Percentiles rank a stretch among this genome's conserved stretches.
These are phyloP conservation scores for Colletotrichum sp. DNA, from an alignment of 2,329 filamentous ascomycete genomes.

Conservation along the genomic window DNA sequence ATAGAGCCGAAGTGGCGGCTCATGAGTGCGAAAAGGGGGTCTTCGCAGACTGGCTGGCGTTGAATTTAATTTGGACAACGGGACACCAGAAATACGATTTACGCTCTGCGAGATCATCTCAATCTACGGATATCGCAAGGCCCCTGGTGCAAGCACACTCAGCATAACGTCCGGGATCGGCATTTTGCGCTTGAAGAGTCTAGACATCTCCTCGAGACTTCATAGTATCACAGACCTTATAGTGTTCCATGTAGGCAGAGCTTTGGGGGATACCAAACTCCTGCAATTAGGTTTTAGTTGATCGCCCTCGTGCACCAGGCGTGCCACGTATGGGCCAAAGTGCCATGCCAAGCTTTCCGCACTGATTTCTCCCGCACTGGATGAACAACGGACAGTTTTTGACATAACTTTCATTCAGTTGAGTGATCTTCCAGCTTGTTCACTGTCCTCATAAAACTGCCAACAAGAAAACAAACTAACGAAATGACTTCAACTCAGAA, in stretches of 20 bases:
- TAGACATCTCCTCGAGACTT: background rate
- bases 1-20: background rate
- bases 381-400: background rate
- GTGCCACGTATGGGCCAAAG: background rate
- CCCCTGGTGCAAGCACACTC: background rate
- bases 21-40: background rate
- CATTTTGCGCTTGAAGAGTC: rapidly evolving
- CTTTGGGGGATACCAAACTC: background rate
- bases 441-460: rapidly evolving
- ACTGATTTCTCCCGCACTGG: background rate
- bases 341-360: background rate
- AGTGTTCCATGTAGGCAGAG: background rate
- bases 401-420: background rate
- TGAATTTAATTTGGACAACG: rapidly evolving
- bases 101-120: background rate
- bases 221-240: background rate
- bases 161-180: background rate
- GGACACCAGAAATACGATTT: background rate
- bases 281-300: background rate
- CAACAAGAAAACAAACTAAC: background rate
- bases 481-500: background rate
- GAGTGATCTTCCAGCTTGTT: background rate
- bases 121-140: background rate
- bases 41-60: background rate
- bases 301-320: background rate